phyloP scores from a whole-genome alignment of 2,329 filamentous ascomycete species.

The Fusarium sp. region DNA sequence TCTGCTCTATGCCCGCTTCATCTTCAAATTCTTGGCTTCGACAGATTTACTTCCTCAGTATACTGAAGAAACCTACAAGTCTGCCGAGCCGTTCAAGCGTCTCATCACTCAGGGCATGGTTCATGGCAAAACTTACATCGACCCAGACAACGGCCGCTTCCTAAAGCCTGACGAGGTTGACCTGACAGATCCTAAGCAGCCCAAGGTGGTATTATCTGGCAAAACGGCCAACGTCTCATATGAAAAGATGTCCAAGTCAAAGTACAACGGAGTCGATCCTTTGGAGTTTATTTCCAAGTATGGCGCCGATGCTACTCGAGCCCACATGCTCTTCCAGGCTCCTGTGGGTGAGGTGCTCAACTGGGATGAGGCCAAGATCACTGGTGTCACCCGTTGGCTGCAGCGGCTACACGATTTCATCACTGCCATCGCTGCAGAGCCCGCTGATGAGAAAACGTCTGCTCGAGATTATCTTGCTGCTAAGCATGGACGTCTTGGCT shows the following conservation, averaged over 20 bases:
- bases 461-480: conserved; percentile 57
- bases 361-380: conserved; percentile 88
- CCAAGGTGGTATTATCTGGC: conserved; percentile 73
- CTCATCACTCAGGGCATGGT: conserved; percentile 94
- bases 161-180: conserved; percentile 82
- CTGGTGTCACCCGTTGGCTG: conserved; percentile 86
- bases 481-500: conserved; percentile 48
- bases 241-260: conserved; percentile 97
- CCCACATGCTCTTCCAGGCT: conserved; percentile 90
- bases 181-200: conserved; percentile 65
- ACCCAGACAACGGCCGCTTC: conserved; percentile 81
- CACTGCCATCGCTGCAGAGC: conserved; percentile 36
- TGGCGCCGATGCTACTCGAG: conserved; percentile 85
- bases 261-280: conserved; percentile 91
- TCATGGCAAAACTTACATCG: conserved; percentile 84
- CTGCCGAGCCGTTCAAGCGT: conserved; percentile 82
- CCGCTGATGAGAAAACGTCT: conserved; percentile 15
- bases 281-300: conserved; percentile 77
- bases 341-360: conserved; percentile 86
- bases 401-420: conserved; percentile 74
- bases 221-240: conserved; percentile 72
- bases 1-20: conserved; percentile 88
- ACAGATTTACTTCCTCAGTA: conserved; percentile 62
- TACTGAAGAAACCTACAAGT: conserved; percentile 50
- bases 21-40: conserved; percentile 84